These are phyloP conservation scores for Mycosphaerella sp. DNA, from an alignment of 2,329 filamentous ascomycete genomes.

Conservation along the genomic window DNA sequence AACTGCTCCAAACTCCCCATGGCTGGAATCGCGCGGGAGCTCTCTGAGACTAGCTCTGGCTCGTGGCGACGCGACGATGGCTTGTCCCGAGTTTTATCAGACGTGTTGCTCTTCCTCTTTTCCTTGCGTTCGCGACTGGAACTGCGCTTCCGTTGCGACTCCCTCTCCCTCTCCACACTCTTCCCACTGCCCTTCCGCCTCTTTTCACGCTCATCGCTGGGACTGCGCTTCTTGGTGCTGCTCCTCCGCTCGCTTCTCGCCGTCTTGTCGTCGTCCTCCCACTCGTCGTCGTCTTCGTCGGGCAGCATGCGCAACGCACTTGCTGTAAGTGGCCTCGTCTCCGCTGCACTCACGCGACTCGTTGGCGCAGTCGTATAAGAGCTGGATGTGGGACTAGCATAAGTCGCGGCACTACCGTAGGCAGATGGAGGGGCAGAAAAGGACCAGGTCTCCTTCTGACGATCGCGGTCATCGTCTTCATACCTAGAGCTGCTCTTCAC, in stretches of 20 bases:
- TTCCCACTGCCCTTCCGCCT: constrained; percentile 29
- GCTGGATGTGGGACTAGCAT: constrained; percentile 7
- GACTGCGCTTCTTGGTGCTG: constrained; percentile 25
- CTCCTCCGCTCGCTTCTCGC: constrained; percentile 26
- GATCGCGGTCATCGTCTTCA: constrained; percentile 17
- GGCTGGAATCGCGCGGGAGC: constrained; percentile 25
- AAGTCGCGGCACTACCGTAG: constrained; percentile 6
- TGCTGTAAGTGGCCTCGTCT: constrained; percentile 28
- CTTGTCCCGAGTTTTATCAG: constrained; percentile 21
- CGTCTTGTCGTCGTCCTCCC: constrained; percentile 31
- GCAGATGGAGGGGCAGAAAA: constrained; percentile 3
- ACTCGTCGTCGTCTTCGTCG: constrained; percentile 28
- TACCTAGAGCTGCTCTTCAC: constrained; percentile 23
- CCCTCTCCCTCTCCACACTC: constrained; percentile 20
- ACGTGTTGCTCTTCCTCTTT: constrained; percentile 13
- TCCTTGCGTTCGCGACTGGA: constrained; percentile 21
- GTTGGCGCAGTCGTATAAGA: constrained; percentile 36
- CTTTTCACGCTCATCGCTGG: constrained; percentile 21
- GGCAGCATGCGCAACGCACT: constrained; percentile 32
- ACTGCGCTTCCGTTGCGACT: constrained; percentile 25
- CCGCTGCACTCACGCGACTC: constrained; percentile 23
- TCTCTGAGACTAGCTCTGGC: constrained; percentile 16
- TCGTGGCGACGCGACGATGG: constrained; percentile 9
- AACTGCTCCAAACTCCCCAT: constrained; percentile 32
- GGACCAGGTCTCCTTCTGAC: constrained; percentile 5